A percentile compares a stretch with the other conserved stretches of the same genome.
Conservation (phyloP, 2,329 filamentous ascomycete species). For the Magnaporthiopsis incrustans region DNA sequence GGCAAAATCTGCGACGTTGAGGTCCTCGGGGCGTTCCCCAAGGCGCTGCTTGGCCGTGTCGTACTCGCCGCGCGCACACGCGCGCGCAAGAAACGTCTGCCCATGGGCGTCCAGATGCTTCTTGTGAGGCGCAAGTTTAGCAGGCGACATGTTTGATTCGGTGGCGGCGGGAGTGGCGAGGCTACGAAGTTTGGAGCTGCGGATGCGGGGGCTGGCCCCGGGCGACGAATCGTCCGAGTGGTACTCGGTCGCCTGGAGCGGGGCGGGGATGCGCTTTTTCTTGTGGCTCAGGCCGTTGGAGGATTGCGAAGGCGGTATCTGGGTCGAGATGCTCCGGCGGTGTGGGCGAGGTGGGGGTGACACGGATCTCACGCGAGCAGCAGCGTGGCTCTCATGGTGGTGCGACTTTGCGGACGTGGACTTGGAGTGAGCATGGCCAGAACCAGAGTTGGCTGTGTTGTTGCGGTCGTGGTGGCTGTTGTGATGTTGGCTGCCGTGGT, state of each 20-base stretch:
- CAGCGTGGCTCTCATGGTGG: slow-evolving; percentile 22
- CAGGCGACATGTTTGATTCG: slow-evolving; percentile 56
- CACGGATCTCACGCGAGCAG: slow-evolving; percentile 38
- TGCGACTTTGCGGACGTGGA: slow-evolving; percentile 22
- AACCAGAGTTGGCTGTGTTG: neutral
- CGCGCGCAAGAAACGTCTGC: slow-evolving; percentile 81
- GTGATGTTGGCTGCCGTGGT: slow-evolving; percentile 15
- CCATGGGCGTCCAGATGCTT: slow-evolving; percentile 90
- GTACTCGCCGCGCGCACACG: slow-evolving; percentile 78
- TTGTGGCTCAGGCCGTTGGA: slow-evolving; percentile 49
- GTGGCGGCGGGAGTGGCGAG: slow-evolving; percentile 47
- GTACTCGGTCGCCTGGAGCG: slow-evolving; percentile 55
- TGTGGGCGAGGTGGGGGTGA: slow-evolving; percentile 54
- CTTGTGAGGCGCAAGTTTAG: slow-evolving; percentile 65
- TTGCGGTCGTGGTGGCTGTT: neutral
- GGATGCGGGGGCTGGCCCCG: slow-evolving; percentile 51
- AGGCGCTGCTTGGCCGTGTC: slow-evolving; percentile 69
- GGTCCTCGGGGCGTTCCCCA: slow-evolving; percentile 72
- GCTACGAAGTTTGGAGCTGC: slow-evolving; percentile 48
- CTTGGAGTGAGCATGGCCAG: slow-evolving; percentile 20
- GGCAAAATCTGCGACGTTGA: slow-evolving; percentile 86
- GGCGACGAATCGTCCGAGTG: slow-evolving; percentile 60
- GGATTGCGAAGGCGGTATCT: slow-evolving; percentile 43
- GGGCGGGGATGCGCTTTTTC: slow-evolving; percentile 53
- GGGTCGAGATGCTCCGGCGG: slow-evolving; percentile 56